Percentiles rank a stretch among this genome's conserved stretches.
Conservation (phyloP, 2,329 filamentous ascomycete species). For the Colletotrichum plurivorum region DNA sequence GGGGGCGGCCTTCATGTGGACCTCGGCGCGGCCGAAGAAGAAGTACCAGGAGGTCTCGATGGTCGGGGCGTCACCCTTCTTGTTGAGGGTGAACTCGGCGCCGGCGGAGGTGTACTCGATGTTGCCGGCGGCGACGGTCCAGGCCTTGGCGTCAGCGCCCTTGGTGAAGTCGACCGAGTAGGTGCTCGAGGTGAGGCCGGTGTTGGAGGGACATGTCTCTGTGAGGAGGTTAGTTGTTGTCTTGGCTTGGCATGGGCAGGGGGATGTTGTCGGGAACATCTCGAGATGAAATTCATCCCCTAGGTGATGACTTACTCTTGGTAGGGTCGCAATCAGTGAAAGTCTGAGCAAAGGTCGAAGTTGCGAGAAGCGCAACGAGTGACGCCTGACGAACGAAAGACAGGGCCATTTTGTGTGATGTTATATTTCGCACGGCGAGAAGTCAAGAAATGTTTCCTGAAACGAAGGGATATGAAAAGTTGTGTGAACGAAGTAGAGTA, state of each 20-base stretch:
- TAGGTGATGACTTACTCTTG: slow-evolving; percentile 29
- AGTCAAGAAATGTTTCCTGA: neutral
- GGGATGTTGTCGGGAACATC: too few relatives aligned
- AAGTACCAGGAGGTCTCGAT: slow-evolving; percentile 83
- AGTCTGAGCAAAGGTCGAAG: slow-evolving; percentile 34
- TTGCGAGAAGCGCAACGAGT: slow-evolving; percentile 35
- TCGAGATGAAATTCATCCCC: neutral
- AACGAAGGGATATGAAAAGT: slow-evolving; percentile 1
- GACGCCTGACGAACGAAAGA: slow-evolving; percentile 40
- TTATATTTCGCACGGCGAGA: slow-evolving; percentile 13
- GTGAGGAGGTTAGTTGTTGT: neutral
- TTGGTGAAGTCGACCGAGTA: slow-evolving; percentile 74
- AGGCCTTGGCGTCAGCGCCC: slow-evolving; percentile 64
- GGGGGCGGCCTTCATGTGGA: slow-evolving; percentile 61
- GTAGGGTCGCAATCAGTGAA: slow-evolving; percentile 39
- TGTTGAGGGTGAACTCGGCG: slow-evolving; percentile 67
- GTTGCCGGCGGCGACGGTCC: slow-evolving; percentile 45
- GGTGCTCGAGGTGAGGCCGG: slow-evolving; percentile 71
- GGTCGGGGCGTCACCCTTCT: slow-evolving; percentile 69
- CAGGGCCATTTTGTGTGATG: slow-evolving; percentile 27
- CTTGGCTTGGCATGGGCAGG: too few relatives aligned
- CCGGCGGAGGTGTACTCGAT: slow-evolving; percentile 48
- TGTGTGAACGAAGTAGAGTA: neutral
- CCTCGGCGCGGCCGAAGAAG: slow-evolving; percentile 85
- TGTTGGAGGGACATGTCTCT: slow-evolving; percentile 71